Evolutionary conservation across 1,284 basidiomycete genomes (phyloP).

Genomic region (Malassezia psittaci): DNA sequence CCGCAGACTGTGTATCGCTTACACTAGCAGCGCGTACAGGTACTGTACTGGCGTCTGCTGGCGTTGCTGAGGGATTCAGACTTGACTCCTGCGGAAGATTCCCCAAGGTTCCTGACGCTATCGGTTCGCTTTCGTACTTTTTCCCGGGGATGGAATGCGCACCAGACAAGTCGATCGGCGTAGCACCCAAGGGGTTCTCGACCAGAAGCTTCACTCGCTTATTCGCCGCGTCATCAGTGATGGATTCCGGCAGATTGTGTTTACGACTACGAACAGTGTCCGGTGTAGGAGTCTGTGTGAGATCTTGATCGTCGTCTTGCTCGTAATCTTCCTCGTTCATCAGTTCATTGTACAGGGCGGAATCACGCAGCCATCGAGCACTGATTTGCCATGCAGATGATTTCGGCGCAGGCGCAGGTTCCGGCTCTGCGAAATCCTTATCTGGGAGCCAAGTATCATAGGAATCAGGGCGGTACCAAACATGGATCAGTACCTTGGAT

Average conservation of each 20-base stretch:
- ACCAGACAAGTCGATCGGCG: constrained; percentile 41
- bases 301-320: constrained; percentile 23
- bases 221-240: constrained; percentile 29
- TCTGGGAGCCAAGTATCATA: constrained; percentile 48
- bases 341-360: constrained; percentile 41
- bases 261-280: constrained; percentile 24
- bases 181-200: constrained; percentile 34
- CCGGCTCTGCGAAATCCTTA: constrained; percentile 42
- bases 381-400: constrained; percentile 30
- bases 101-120: constrained; percentile 36
- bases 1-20: constrained; percentile 24
- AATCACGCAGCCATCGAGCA: constrained; percentile 40
- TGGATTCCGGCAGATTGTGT: constrained; percentile 40
- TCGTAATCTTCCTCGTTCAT: constrained; percentile 49
- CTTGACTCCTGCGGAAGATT: constrained; percentile 31
- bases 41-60: constrained; percentile 14
- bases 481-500: constrained; percentile 43
- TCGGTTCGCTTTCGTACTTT: constrained; percentile 43
- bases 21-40: constrained; percentile 27
- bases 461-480: constrained; percentile 48
- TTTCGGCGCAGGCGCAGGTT: constrained; percentile 38
- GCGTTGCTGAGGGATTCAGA: constrained; percentile 16
- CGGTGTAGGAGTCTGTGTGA: constrained; percentile 8
- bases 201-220: constrained; percentile 46
- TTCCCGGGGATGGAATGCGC: constrained; percentile 41